Evolutionary conservation across 208 protist species (phyloP).

Genomic region (Trypanosoma congolense): DNA sequence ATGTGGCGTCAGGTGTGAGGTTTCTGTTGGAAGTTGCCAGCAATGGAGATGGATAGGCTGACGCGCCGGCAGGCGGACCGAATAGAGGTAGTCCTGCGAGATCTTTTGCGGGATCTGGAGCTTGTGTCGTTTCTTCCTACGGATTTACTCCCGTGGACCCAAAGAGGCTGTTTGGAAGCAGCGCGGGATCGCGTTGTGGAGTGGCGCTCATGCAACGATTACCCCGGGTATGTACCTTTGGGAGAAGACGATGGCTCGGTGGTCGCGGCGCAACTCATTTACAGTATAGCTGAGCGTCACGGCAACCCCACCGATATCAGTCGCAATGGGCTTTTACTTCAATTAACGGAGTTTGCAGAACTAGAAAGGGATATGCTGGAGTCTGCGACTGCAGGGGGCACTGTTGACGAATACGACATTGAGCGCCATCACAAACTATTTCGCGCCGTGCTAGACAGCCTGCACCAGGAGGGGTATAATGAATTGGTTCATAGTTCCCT

Average conservation of each 20-base stretch:
- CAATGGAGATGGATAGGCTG: conserved; percentile 82
- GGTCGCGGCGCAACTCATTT: conserved; percentile 28
- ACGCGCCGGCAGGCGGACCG: conserved; percentile 77
- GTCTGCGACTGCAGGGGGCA: conserved; percentile 44
- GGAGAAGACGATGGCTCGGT: conserved; percentile 27
- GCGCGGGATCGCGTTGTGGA: conserved; percentile 9
- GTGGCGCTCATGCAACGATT: background rate
- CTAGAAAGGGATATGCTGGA: conserved; percentile 62
- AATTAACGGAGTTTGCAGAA: conserved; percentile 69
- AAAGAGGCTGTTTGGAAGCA: conserved; percentile 41
- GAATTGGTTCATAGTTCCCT: conserved; percentile 7
- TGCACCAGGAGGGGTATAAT: conserved; percentile 59
- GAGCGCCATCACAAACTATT: conserved; percentile 52
- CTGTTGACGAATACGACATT: conserved; percentile 44
- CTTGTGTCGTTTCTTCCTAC: conserved; percentile 57
- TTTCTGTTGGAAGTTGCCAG: background rate
- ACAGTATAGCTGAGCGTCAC: conserved; percentile 40
- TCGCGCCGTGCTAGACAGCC: conserved; percentile 68
- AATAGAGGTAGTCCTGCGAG: conserved; percentile 66
- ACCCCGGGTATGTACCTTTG: conserved; percentile 6
- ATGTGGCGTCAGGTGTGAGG: background rate
- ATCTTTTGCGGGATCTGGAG: conserved; percentile 64
- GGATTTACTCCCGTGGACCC: conserved; percentile 62
- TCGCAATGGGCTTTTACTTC: conserved; percentile 54
- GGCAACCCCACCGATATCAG: conserved; percentile 61